Base-by-base conservation (phyloP, 352 stramenopile species). In the Globisporangium cystogenes region DNA sequence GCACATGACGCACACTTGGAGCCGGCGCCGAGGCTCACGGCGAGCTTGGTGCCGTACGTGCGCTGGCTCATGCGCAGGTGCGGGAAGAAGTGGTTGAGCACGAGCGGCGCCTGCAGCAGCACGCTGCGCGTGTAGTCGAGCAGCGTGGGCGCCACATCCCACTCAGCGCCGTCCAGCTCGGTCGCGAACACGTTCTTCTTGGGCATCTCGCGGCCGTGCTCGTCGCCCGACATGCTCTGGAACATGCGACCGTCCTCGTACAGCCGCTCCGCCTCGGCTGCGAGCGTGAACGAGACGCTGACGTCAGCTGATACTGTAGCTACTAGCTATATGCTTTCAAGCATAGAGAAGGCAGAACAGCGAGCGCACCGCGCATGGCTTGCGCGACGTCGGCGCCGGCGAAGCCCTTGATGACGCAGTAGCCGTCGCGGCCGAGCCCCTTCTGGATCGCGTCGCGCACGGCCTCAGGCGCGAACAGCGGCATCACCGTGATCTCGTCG, bases 101-200 rank as follows among this genome's bases (percentile, higher is more conserved):
- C 41, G 20, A 69, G 46, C 12, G 70, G 70, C 48, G 70, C 68
- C 51, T 80, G 70, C 39, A 80, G 51, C 45, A 80, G 59, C 42
- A 80, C 63, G 51, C 70, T 80, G 42, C 70, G 67, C 53, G 70
- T 80, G 55, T 80, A 80, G 55, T 80, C 65, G 20, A 80, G 56
- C 39, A 80, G 61, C 49, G 70, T 68, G 4, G 70, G 70, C 46
- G 70, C 70, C 24, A 76, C 31, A 12, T 80, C 70, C 70, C 70
- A 80, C 57, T 80, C 70, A 53, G 76, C 55, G 37, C 67, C 67
- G 48, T 77, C 55, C 37, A 80, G 63, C 53, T 80, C 70, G 0
- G 70, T 77, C 21, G 70, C 70, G 37, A 75, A 80, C 33, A 80
- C 70, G 60, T 75, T 75, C 36, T 63, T 49, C 51, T 80, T 80